Base-by-base conservation (phyloP, 1,284 basidiomycete species). In the Marasmius fiardii region DNA sequence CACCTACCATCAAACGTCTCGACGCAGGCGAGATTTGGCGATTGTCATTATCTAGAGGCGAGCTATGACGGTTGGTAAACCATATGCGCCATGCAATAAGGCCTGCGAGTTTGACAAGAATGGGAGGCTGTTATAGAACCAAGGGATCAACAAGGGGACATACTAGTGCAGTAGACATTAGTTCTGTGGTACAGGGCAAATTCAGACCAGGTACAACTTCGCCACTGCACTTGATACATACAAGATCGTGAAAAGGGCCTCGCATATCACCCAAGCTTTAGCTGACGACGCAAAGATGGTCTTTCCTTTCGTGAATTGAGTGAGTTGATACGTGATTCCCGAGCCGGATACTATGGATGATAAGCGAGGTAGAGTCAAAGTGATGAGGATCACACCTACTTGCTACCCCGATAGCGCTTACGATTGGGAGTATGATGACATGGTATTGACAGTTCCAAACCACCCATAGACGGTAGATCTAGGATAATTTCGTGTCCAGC, bases 381-480 rank as follows among this genome's bases (percentile, higher is more conserved):
- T 21, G 34, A 3, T n/a, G 51, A 1, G 16, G 3, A 6, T 14
- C 14, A 14, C 24, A 51, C 47, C 11, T 39, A 57, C 54, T 45
- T 11, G 28, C 48, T 16, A 56, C 23, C 18, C 55, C 50, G 20
- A 50, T 23, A 12, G 49, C 26, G 11, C 37, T 54, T 5, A 59
- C 12, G 5, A 41, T 14, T 14, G 58, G 58, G 31, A 59, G 54
- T 21, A 57, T 35, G n/a, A 56, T 54, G 16, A 56, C 26, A 31
- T 44, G 50, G 16, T n/a, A 21, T 20, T 59, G 57, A 35, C 49
- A 44, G 16, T 26, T 39, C 55, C 58, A 54, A 18, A 57, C 49
- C 14, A 59, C 33, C 58, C 58, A 59, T 4, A 59, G 39, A 18
- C 58, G 58, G 34, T 59, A 59, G 14, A 59, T 47, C 58, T 59